A percentile compares a stretch with the other conserved stretches of the same genome.
Conservation (phyloP, 31 red algal species). For the Odonthalia washingtoniensis region DNA sequence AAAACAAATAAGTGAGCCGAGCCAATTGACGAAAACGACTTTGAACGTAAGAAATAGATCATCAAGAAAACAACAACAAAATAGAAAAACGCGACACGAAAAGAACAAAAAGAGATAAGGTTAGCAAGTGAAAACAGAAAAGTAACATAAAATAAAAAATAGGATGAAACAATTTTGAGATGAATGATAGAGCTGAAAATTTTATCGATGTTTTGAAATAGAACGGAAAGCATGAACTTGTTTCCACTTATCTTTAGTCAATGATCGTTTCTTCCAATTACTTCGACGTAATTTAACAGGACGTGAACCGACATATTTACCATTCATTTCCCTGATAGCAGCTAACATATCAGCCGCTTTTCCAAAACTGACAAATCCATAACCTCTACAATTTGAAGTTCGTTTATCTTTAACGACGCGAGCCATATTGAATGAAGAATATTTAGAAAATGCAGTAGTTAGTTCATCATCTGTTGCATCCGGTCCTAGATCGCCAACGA, state of each 20-base stretch:
- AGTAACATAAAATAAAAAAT: neutral
- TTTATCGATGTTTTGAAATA: slow-evolving; percentile 43
- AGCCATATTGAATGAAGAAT: slow-evolving; percentile 75
- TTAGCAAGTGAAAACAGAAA: slow-evolving; percentile 15
- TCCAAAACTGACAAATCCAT: slow-evolving; percentile 87
- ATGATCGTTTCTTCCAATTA: slow-evolving; percentile 80
- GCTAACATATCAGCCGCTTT: slow-evolving; percentile 68
- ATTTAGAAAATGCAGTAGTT: slow-evolving; percentile 62
- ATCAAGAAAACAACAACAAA: no score
- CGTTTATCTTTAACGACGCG: slow-evolving; percentile 71
- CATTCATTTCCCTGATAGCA: slow-evolving; percentile 90
- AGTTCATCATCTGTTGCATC: slow-evolving; percentile 80
- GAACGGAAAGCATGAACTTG: slow-evolving; percentile 59
- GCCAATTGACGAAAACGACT: no score
- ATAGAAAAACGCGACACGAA: no score
- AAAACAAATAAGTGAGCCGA: no score
- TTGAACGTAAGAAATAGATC: no score
- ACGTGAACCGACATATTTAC: slow-evolving; percentile 86
- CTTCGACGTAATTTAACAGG: slow-evolving; percentile 86
- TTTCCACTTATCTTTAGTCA: slow-evolving; percentile 51
- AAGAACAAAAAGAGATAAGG: slow-evolving; percentile 5
- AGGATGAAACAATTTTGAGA: neutral
- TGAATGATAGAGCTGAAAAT: neutral
- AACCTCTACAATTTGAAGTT: slow-evolving; percentile 75
- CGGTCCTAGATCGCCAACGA: slow-evolving; percentile 89